Conservation (phyloP, 495 filamentous ascomycete genomes). For the Aspergillus heteromorphus region DNA sequence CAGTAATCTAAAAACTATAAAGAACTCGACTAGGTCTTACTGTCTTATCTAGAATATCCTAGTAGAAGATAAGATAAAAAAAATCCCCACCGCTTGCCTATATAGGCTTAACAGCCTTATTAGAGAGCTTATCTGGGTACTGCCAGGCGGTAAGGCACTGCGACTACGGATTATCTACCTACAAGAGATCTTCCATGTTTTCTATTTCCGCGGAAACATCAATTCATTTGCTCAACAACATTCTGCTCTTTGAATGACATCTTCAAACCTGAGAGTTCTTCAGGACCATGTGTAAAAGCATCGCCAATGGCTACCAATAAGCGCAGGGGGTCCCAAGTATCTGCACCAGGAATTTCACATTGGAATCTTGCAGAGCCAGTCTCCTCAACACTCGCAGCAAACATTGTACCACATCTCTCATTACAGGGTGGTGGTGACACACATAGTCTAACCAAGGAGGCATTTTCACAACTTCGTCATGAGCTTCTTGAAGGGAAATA, state of each 20-base stretch:
- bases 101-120: too few species aligned
- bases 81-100: too few species aligned
- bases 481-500: slow-evolving; percentile 53
- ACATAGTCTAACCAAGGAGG: slow-evolving; percentile 43
- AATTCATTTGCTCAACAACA: neutral
- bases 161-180: too few species aligned
- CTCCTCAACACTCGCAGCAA: slow-evolving; percentile 64
- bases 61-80: too few species aligned
- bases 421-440: slow-evolving; percentile 37
- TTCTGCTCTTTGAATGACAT: neutral
- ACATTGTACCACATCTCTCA: slow-evolving; percentile 48
- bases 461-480: slow-evolving; percentile 58
- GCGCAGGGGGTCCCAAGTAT: slow-evolving; percentile 13
- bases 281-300: slow-evolving; percentile 13
- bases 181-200: too few species aligned
- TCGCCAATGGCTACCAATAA: slow-evolving; percentile 24
- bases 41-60: too few species aligned
- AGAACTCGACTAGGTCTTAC: too few species aligned
- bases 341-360: slow-evolving; percentile 12
- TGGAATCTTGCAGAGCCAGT: slow-evolving; percentile 40
- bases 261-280: neutral
- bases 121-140: too few species aligned
- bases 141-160: too few species aligned
- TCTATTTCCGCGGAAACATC: too few species aligned
- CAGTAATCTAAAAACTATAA: too few species aligned